Base-by-base conservation (phyloP, 106 monocot genomes). In the Xerophyta viscosa region DNA sequence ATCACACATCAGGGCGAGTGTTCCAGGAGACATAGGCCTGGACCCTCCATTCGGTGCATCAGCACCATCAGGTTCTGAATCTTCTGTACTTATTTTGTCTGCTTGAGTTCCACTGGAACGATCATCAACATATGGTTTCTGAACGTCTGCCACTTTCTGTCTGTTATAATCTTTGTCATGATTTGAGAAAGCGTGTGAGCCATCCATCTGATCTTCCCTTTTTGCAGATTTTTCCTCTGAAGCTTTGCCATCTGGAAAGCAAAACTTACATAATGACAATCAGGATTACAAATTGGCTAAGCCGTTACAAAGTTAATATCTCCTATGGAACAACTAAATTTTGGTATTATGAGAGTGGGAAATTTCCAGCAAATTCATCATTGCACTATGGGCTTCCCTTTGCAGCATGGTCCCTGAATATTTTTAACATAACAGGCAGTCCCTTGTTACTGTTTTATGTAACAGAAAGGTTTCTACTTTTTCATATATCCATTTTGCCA, bases 11-110 rank as follows among this genome's bases (percentile, higher is more conserved):
- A 98, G 54, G 10, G 89, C 96, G 20, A 82, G 72, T 36, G 96
- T 98, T 20, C 85, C 76, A 15, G 96, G 96, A 21, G 96, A 98
- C 82, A 86, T 74, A n/a, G 96, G 85, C 74, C 87, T 77, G 50
- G 13, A 10, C 15, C 25, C 65, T 23, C 14, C 65, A 52, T 76
- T 69, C 48, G 66, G 75, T 14, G 22, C 66, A 37, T 85, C 81
- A 20, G 46, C 3, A 56, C 20, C 41, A n/a, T 84, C 83, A 29
- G 41, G 63, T 45, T 46, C 44, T 47, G 74, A 66, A 15, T 77
- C 70, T 58, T 71, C 73, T 24, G 48, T 39, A 20, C 45, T 50
- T 14, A 36, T 33, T 76, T 73, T 73, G 33, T 71, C 83, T n/a
- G 57, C 49, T 33, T 58, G 58, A 24, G 33, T 69, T 20, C 72